Evolutionary conservation across 2,329 filamentous ascomycete genomes (phyloP).

Genomic region (Xylaria polymorpha): DNA sequence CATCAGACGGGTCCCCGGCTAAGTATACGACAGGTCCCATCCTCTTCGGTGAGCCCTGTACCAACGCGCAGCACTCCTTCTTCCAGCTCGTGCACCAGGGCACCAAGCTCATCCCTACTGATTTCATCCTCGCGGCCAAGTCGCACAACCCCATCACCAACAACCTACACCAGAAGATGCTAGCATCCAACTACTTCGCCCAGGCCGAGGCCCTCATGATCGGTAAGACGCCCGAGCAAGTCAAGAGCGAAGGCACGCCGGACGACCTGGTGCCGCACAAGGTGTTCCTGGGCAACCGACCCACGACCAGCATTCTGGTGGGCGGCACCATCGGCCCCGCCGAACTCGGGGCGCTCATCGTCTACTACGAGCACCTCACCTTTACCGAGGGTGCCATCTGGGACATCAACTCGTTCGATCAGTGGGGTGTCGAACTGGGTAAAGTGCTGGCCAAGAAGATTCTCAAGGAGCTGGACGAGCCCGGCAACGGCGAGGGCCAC

Average conservation of each 20-base stretch:
- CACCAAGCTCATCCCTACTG: constrained; percentile 97
- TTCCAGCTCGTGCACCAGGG: constrained; percentile 99
- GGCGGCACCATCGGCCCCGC: constrained; percentile 93
- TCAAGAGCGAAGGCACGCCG: constrained; percentile 78
- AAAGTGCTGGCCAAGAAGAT: constrained; percentile 97
- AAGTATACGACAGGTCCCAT: constrained; percentile 98
- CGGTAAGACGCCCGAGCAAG: constrained; percentile 84
- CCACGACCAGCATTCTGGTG: constrained; percentile 91
- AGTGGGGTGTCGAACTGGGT: constrained; percentile 99
- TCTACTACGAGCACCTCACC: constrained; percentile 98
- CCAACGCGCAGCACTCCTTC: constrained; percentile 99
- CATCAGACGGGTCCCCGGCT: constrained; percentile 85
- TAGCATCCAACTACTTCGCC: constrained; percentile 91
- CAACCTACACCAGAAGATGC: constrained; percentile 96
- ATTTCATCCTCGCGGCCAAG: constrained; percentile 96
- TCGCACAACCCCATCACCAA: constrained; percentile 95
- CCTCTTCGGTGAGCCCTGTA: constrained; percentile 97
- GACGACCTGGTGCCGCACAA: constrained; percentile 93
- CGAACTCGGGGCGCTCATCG: constrained; percentile 93
- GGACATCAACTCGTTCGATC: constrained; percentile 99
- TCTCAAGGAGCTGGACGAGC: constrained; percentile 82
- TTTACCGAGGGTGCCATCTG: constrained; percentile 98
- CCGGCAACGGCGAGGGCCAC: constrained; percentile 77
- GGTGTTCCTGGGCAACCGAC: constrained; percentile 97
- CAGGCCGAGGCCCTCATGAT: constrained; percentile 93